Percentiles rank a stretch among this genome's conserved stretches.
Conservation (phyloP, 768 basidiomycete species). For the Amanita rimosa region DNA sequence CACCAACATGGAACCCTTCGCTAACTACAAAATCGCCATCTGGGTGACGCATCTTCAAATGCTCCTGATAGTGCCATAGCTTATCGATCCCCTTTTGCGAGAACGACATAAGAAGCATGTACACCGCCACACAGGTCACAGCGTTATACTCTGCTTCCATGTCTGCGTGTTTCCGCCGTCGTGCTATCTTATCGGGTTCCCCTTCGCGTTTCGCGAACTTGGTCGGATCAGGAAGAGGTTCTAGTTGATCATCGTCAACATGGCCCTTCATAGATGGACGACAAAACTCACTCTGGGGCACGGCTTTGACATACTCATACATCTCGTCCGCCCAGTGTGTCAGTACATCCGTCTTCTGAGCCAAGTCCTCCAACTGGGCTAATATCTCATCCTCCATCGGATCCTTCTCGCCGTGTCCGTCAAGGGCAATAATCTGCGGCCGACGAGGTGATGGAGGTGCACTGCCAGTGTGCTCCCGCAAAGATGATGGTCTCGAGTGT, state of each 20-base stretch:
- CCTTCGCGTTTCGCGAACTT: slow-evolving; percentile 65
- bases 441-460: slow-evolving; percentile 44
- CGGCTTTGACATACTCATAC: slow-evolving; percentile 78
- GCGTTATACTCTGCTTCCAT: slow-evolving; percentile 76
- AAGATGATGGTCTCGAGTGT: slow-evolving; percentile 26
- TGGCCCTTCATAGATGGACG: not conserved
- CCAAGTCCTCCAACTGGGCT: slow-evolving; percentile 74
- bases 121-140: slow-evolving; percentile 78
- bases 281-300: slow-evolving; percentile 62
- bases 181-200: slow-evolving; percentile 61
- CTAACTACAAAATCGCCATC: slow-evolving; percentile 67
- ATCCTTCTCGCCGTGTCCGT: slow-evolving; percentile 38
- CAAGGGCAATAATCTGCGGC: slow-evolving; percentile 39
- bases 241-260: slow-evolving; percentile 25
- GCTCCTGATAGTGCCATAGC: slow-evolving; percentile 68
- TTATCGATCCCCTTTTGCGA: slow-evolving; percentile 87
- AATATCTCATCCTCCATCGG: slow-evolving; percentile 79
- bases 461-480: slow-evolving; percentile 22
- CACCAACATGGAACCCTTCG: slow-evolving; percentile 75
- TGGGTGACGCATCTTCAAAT: slow-evolving; percentile 70
- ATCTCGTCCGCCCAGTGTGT: slow-evolving; percentile 94
- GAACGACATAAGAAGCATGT: slow-evolving; percentile 87
- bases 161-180: slow-evolving; percentile 59
- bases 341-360: slow-evolving; percentile 92
- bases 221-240: slow-evolving; percentile 70